Evolutionary conservation across 768 basidiomycete species (phyloP).

Genomic region (Termitomyces sp.): DNA sequence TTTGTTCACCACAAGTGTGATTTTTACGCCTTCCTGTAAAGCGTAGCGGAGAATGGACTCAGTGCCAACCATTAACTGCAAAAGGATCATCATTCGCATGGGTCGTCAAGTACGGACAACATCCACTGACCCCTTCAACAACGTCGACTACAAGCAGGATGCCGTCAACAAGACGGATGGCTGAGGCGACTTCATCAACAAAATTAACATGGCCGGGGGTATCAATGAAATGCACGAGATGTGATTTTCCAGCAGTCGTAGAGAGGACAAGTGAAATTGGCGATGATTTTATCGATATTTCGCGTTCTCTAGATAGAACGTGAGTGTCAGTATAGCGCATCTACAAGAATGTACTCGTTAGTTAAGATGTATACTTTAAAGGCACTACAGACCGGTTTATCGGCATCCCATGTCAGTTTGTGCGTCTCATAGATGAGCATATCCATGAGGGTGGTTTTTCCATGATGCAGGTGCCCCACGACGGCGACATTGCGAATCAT

Average conservation of each 20-base stretch:
- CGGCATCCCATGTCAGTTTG: slow-evolving; percentile 90
- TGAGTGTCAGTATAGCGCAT: slow-evolving; percentile 96
- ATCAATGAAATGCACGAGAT: slow-evolving; percentile 90
- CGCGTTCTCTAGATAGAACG: slow-evolving; percentile 78
- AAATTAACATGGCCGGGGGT: slow-evolving; percentile 99
- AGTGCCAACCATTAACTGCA: slow-evolving; percentile 86
- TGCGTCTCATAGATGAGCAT: slow-evolving; percentile 98
- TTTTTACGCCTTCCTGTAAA: slow-evolving; percentile 82
- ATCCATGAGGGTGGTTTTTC: slow-evolving; percentile 95
- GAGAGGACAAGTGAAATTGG: slow-evolving; percentile 92
- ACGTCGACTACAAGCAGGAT: slow-evolving; percentile 93
- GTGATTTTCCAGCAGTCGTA: slow-evolving; percentile 85
- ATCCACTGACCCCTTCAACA: slow-evolving; percentile 83
- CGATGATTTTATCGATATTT: slow-evolving; percentile 93
- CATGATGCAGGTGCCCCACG: slow-evolving; percentile 96
- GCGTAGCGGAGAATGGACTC: slow-evolving; percentile 87
- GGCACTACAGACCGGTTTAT: slow-evolving; percentile 62
- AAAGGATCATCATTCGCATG: background rate
- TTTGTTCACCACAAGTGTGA: slow-evolving; percentile 95
- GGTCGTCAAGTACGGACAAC: background rate
- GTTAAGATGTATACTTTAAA: background rate
- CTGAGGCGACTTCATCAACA: slow-evolving; percentile 92
- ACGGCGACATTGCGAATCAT: slow-evolving; percentile 96
- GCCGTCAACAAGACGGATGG: slow-evolving; percentile 85
- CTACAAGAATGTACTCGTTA: slow-evolving; percentile 33